Evolutionary conservation across 495 filamentous ascomycete species (phyloP).

Genomic region (Penicillium canariense): DNA sequence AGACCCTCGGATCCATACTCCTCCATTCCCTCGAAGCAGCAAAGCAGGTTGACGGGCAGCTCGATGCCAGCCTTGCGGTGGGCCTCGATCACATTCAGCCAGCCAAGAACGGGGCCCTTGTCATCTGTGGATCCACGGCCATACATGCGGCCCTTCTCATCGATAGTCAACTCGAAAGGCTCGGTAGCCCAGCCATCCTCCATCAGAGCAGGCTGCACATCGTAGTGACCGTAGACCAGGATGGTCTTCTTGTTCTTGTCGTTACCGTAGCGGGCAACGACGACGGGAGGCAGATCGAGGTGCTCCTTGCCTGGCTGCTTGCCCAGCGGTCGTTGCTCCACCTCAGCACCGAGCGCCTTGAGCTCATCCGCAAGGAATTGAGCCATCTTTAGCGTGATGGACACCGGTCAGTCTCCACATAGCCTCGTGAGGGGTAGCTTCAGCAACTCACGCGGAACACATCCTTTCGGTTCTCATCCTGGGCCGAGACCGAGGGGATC

Average conservation of each 20-base stretch:
- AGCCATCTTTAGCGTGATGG: constrained; percentile 67
- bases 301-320: constrained; percentile 87
- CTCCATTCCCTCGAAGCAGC: constrained; percentile 99
- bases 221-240: constrained; percentile 97
- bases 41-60: constrained; percentile 94
- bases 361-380: constrained; percentile 85
- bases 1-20: constrained; percentile 97
- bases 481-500: constrained; percentile 92
- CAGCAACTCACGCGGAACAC: constrained; percentile 63
- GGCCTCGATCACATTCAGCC: constrained; percentile 96
- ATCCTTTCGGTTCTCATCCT: constrained; percentile 81
- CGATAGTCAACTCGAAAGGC: constrained; percentile 86
- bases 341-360: constrained; percentile 75
- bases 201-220: constrained; percentile 92
- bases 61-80: constrained; percentile 93
- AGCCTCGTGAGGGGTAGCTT: not conserved
- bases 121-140: constrained; percentile 96
- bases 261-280: constrained; percentile 86
- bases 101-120: constrained; percentile 96
- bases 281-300: constrained; percentile 87
- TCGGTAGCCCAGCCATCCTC: constrained; percentile 96
- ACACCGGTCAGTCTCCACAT: constrained; percentile 2
- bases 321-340: constrained; percentile 79
- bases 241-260: constrained; percentile 92
- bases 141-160: constrained; percentile 89